phyloP scores from a whole-genome alignment of 495 filamentous ascomycete species.

The Polyplosphaeria fusca region DNA sequence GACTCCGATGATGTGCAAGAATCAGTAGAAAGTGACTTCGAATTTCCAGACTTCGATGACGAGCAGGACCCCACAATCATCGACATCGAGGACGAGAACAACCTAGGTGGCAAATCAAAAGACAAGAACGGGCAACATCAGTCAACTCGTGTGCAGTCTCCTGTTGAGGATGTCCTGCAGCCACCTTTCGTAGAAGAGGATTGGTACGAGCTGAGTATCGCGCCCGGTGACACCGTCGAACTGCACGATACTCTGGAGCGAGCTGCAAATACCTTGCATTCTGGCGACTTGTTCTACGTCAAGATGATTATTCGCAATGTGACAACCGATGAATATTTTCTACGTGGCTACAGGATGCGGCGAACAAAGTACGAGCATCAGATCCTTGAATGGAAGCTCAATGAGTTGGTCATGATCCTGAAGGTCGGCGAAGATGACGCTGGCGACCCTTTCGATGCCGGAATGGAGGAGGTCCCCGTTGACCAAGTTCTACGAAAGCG shows the following conservation, averaged over 20 bases:
- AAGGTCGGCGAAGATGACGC: slow-evolving; percentile 47
- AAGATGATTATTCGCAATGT: slow-evolving; percentile 22
- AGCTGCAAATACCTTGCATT: neutral
- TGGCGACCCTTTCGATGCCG: slow-evolving; percentile 42
- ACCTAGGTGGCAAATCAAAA: too few relatives aligned
- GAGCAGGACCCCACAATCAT: too few relatives aligned
- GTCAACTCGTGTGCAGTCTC: too few relatives aligned
- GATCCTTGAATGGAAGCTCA: slow-evolving; percentile 37
- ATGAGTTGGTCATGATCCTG: slow-evolving; percentile 55
- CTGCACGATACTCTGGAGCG: neutral
- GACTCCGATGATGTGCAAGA: too few relatives aligned
- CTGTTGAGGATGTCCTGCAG: too few relatives aligned
- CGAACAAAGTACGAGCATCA: slow-evolving; percentile 21
- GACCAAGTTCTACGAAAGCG: slow-evolving; percentile 41
- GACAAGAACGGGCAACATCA: too few relatives aligned
- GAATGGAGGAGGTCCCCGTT: slow-evolving; percentile 45
- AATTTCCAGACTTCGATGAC: too few relatives aligned
- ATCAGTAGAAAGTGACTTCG: too few relatives aligned
- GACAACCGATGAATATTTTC: slow-evolving; percentile 8
- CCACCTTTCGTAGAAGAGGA: neutral
- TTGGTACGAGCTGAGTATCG: neutral
- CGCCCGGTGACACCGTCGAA: slow-evolving; percentile 22
- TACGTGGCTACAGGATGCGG: slow-evolving; percentile 32
- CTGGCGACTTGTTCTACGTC: slow-evolving; percentile 35
- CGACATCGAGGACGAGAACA: too few relatives aligned